These are phyloP conservation scores for Copromyces sp. DNA, from an alignment of 495 filamentous ascomycete species.

Conservation along the genomic window DNA sequence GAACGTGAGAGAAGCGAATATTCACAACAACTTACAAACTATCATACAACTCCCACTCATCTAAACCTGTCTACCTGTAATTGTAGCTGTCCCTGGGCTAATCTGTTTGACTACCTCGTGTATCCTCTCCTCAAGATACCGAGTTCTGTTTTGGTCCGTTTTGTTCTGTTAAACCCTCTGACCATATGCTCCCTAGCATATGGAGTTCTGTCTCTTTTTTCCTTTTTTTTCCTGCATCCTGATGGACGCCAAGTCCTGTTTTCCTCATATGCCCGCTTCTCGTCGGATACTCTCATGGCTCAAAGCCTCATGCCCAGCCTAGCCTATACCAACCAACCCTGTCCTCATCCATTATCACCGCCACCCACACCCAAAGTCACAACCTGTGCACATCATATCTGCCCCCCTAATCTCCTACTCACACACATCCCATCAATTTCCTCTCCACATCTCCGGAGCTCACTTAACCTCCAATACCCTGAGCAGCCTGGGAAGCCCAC, in stretches of 20 bases:
- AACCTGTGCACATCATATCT: neutral
- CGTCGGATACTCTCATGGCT: neutral
- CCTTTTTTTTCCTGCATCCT: neutral
- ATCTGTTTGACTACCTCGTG: neutral
- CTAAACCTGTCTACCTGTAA: neutral
- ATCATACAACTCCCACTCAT: neutral
- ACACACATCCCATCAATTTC: neutral
- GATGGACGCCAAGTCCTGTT: neutral
- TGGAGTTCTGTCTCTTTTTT: neutral
- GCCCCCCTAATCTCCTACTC: neutral
- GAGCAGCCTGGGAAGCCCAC: conserved; percentile 9
- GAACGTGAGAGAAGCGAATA: neutral
- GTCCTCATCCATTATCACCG: neutral
- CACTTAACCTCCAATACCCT: no score
- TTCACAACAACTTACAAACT: neutral
- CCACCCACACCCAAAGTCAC: no score
- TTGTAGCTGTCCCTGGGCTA: neutral
- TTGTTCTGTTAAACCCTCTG: neutral
- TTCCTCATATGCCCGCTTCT: neutral
- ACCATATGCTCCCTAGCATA: neutral
- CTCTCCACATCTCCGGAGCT: no score
- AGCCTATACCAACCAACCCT: no score
- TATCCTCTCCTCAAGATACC: neutral
- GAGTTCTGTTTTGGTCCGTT: neutral
- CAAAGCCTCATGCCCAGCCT: neutral